Evolutionary conservation across 352 stramenopile species (phyloP).

Genomic region (Elongisporangium anandrum): DNA sequence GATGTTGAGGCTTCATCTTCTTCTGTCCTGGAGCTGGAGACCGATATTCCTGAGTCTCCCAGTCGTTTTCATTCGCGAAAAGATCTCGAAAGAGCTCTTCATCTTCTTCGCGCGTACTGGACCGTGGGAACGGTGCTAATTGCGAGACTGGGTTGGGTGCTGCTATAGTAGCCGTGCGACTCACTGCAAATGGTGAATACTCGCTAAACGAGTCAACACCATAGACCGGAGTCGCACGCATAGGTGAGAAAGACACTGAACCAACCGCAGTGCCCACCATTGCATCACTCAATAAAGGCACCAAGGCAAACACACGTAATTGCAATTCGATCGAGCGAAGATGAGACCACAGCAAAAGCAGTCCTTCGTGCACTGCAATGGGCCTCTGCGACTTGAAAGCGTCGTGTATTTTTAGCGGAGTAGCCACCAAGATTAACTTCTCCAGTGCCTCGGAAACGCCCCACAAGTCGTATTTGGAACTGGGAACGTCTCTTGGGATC

Average conservation of each 20-base stretch:
- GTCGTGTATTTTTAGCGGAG: not conserved
- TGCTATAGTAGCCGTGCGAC: constrained; percentile 21
- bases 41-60: constrained; percentile 3
- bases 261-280: constrained; percentile 19
- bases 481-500: not conserved
- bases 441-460: not conserved
- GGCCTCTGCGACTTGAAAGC: not conserved
- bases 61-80: constrained; percentile 34
- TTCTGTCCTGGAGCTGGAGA: not conserved
- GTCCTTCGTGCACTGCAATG: constrained; percentile 1
- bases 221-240: constrained; percentile 16
- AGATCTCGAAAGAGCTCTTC: constrained; percentile 70
- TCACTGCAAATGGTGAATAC: constrained; percentile 32
- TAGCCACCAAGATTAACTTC: not conserved
- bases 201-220: constrained; percentile 59
- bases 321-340: not conserved
- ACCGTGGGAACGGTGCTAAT: constrained; percentile 2
- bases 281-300: too few relatives aligned
- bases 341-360: not conserved
- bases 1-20: not conserved
- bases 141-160: constrained; percentile 2
- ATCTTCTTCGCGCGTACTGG: constrained; percentile 23
- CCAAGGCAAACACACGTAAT: not conserved
- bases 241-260: constrained; percentile 7
- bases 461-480: not conserved